Evolutionary conservation across 345 rosid genomes (phyloP).

Genomic region (Salix arbutifolia): DNA sequence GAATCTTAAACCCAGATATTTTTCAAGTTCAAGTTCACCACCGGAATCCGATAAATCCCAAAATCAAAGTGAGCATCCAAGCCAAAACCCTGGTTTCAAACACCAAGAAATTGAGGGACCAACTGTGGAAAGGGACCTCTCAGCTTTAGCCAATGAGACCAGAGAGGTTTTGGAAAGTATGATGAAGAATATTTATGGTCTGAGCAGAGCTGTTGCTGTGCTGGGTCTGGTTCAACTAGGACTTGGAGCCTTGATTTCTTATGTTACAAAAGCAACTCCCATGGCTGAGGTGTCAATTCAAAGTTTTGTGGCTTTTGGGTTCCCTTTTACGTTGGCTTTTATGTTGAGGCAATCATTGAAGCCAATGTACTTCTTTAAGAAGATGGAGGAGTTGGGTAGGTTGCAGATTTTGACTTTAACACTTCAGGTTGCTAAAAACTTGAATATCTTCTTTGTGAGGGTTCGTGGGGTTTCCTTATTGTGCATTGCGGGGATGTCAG

Average conservation of each 20-base stretch:
- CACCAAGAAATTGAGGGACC: slow-evolving; percentile 97
- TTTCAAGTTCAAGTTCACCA: slow-evolving; percentile 38
- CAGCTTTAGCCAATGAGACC: slow-evolving; percentile 74
- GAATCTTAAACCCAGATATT: slow-evolving; percentile 30
- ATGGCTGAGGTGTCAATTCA: slow-evolving; percentile 52
- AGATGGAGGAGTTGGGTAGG: slow-evolving; percentile 87
- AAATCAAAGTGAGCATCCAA: slow-evolving; percentile 29
- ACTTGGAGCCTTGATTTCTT: slow-evolving; percentile 63
- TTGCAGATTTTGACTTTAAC: slow-evolving; percentile 77
- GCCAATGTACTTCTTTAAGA: slow-evolving; percentile 79
- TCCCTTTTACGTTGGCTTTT: slow-evolving; percentile 75
- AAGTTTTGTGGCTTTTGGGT: slow-evolving; percentile 67
- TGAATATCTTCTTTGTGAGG: slow-evolving; percentile 58
- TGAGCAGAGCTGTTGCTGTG: slow-evolving; percentile 58
- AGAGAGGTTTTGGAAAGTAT: slow-evolving; percentile 57
- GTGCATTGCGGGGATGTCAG: slow-evolving; percentile 47
- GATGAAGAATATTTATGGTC: slow-evolving; percentile 69
- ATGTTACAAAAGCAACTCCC: slow-evolving; percentile 41
- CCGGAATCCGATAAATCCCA: slow-evolving; percentile 23
- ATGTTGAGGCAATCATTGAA: slow-evolving; percentile 74
- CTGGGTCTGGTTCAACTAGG: slow-evolving; percentile 65
- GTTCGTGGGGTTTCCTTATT: slow-evolving; percentile 48
- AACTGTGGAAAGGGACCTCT: slow-evolving; percentile 78
- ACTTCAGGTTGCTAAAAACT: slow-evolving; percentile 70
- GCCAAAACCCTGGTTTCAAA: slow-evolving; percentile 58